Evolutionary conservation across 2,329 filamentous ascomycete genomes (phyloP), one percentile per base, ranked within the genome.

Genomic region (Zelopaecilomyces penicillatus): DNA sequence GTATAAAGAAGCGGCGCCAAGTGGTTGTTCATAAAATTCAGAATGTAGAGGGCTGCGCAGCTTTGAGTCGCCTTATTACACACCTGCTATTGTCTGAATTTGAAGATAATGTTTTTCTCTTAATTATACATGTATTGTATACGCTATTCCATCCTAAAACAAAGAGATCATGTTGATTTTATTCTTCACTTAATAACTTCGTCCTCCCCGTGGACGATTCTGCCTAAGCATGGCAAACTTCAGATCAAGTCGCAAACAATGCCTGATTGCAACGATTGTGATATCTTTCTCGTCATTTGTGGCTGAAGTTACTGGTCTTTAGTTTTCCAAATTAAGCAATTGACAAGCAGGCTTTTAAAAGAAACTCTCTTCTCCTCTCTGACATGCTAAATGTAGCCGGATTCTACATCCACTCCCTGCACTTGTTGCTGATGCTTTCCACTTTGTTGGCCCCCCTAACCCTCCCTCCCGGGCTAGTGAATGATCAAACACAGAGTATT

Each of bases 341-440:
- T 19, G 19, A 19, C 19, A 19, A 19, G 19, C 19, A 19, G 19
- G 19, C 19, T 19, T 19, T 19, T 19, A 19, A 19, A 36, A n/a
- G 42, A 35, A 33, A 9, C 5, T 31, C 12, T 6, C 5, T 31
- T 7, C 5, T 43, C 26, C 11, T 27, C n/a, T 34, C 45, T 49
- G 29, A 51, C 35, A 19, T 29, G 37, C 19, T 35, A 30, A 6
- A 37, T 40, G 10, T 49, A 78, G 77, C 83, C 47, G 82, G 82
- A 2, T 83, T 86, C 54, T 80, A 79, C 48, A 88, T 85, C 1
- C 71, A 72, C 42, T 88, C 85, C 1, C 69, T 90, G 83, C 83
- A 1, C 68, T 90, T 3, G 69, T 89, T 28, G 84, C 85, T 29
- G 85, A 90, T 69, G 83, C 86, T 1, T 88, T 89, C 54, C 85